Evolutionary conservation across 1,284 basidiomycete species (phyloP).

Genomic region (Sanguinoderma infundibulare): DNA sequence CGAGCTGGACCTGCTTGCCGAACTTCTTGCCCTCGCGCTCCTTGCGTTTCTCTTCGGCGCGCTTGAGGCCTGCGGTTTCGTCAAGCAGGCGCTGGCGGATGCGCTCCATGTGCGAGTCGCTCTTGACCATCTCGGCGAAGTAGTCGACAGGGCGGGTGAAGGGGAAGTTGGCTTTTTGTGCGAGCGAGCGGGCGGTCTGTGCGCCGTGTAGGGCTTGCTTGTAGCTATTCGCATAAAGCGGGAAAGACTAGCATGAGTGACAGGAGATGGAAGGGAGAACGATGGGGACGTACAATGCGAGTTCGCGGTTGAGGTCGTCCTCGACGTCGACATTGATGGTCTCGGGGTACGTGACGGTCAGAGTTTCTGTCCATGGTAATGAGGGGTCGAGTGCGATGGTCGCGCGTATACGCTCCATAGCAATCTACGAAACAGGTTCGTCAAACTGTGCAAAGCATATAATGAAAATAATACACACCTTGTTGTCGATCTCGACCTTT

Average conservation of each 20-base stretch:
- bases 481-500: conserved; percentile 86
- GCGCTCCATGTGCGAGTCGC: conserved; percentile 97
- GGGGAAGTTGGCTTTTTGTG: conserved; percentile 76
- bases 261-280: conserved; percentile 19
- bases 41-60: conserved; percentile 88
- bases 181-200: conserved; percentile 74
- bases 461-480: conserved; percentile 47
- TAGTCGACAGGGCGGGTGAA: conserved; percentile 96
- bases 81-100: conserved; percentile 92
- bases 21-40: conserved; percentile 98
- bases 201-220: conserved; percentile 92
- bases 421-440: conserved; percentile 54
- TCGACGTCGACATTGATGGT: conserved; percentile 80
- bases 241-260: background rate
- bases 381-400: conserved; percentile 78
- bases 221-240: conserved; percentile 62
- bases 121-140: conserved; percentile 99
- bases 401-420: conserved; percentile 82
- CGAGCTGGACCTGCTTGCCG: conserved; percentile 94
- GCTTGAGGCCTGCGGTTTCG: conserved; percentile 89
- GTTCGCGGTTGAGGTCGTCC: conserved; percentile 92
- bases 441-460: background rate
- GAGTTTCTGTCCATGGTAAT: conserved; percentile 86
- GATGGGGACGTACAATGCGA: conserved; percentile 78
- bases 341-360: conserved; percentile 76